Evolutionary conservation across 2,329 filamentous ascomycete genomes (phyloP).

Genomic region (Zymoseptoria crescenta): DNA sequence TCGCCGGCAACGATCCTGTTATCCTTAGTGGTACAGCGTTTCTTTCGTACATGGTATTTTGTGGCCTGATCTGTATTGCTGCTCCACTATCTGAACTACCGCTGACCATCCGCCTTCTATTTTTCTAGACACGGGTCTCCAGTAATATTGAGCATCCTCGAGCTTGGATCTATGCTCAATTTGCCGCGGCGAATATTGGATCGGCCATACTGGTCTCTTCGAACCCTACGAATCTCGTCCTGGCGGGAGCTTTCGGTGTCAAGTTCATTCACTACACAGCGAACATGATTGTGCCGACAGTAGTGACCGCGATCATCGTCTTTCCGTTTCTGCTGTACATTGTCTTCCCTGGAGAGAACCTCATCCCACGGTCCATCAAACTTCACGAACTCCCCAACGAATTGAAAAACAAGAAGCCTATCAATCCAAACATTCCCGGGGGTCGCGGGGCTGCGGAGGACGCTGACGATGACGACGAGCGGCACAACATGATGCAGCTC

Average conservation of each 20-base stretch:
- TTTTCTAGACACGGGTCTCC: conserved; percentile 52
- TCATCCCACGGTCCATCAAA: conserved; percentile 59
- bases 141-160: conserved; percentile 63
- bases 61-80: too few relatives aligned
- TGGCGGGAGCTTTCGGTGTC: conserved; percentile 64
- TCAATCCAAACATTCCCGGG: conserved; percentile 66
- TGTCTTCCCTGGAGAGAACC: conserved; percentile 55
- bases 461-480: conserved; percentile 40
- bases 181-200: conserved; percentile 63
- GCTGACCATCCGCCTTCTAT: too few relatives aligned
- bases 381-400: conserved; percentile 60
- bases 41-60: conserved; percentile 62
- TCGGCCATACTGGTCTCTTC: conserved; percentile 71
- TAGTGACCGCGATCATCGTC: conserved; percentile 58
- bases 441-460: conserved; percentile 50
- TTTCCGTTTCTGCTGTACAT: conserved; percentile 65
- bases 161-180: conserved; percentile 68
- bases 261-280: conserved; percentile 66
- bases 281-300: conserved; percentile 68
- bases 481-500: conserved; percentile 51
- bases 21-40: conserved; percentile 68
- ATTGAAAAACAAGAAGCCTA: conserved; percentile 47
- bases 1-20: conserved; percentile 69
- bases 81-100: too few relatives aligned
- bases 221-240: conserved; percentile 68